phyloP scores from a whole-genome alignment of 345 rosid species.

The Bruguiera parviflora region DNA sequence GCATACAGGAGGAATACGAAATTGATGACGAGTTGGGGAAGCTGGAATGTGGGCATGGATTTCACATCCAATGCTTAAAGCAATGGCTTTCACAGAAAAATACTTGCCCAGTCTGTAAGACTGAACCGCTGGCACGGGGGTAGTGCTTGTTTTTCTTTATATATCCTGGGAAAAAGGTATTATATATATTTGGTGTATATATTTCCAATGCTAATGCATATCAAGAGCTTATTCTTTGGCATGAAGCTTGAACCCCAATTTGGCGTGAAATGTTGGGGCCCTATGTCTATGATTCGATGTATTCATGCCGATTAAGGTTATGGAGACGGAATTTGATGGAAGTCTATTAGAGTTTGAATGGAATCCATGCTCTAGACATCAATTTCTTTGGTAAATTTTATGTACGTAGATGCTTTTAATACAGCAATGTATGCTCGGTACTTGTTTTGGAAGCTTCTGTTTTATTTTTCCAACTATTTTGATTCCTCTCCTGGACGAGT shows the following conservation, averaged over 20 bases:
- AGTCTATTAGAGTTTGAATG: background rate
- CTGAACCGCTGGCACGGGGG: constrained; percentile 44
- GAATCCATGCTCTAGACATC: background rate
- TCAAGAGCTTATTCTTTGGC: constrained; percentile 19
- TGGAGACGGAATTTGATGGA: constrained; percentile 6
- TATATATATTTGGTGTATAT: constrained; percentile 32
- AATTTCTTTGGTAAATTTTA: too few species aligned
- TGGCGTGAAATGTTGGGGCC: constrained; percentile 2
- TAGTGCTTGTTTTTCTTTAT: constrained; percentile 17
- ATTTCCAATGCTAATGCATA: constrained; percentile 11
- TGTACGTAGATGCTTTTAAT: too few species aligned
- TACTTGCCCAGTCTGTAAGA: constrained; percentile 79
- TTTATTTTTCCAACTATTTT: too few species aligned
- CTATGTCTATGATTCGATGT: constrained; percentile 1
- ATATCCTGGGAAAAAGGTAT: background rate
- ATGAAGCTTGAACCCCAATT: constrained; percentile 14
- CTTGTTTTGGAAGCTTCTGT: too few species aligned
- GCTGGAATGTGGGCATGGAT: constrained; percentile 71
- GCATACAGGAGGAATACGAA: constrained; percentile 74
- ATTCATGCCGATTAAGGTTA: background rate
- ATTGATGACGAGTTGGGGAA: constrained; percentile 61
- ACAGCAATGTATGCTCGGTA: too few species aligned
- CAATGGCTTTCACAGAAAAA: constrained; percentile 85
- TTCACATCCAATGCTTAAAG: constrained; percentile 75
- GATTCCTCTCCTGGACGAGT: too few species aligned